A percentile compares a stretch with the other conserved stretches of the same genome.
These are phyloP conservation scores for Termitomyces sp. DNA, from an alignment of 768 basidiomycete genomes.

Conservation along the genomic window DNA sequence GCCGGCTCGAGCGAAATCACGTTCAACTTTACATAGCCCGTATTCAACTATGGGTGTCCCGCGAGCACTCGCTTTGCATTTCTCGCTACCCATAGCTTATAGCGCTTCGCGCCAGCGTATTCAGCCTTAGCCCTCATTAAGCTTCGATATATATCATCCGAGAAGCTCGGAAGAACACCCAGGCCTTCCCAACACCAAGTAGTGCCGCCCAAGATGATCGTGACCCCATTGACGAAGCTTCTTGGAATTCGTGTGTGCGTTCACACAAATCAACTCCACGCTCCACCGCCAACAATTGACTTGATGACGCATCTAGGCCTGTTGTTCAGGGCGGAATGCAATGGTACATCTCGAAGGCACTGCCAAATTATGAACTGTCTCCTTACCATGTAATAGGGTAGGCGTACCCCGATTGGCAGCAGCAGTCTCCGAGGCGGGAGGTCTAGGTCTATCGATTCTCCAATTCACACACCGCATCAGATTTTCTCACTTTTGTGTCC, in stretches of 20 bases:
- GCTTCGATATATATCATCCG: not conserved
- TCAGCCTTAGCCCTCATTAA: not conserved
- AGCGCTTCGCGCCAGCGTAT: not conserved
- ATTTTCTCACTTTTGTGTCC: slow-evolving; percentile 2
- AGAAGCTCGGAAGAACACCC: not conserved
- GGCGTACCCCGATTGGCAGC: slow-evolving; percentile 72
- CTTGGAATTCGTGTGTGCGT: slow-evolving; percentile 11
- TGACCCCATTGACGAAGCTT: slow-evolving; percentile 51
- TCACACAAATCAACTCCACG: not conserved
- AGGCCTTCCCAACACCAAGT: slow-evolving; percentile 8
- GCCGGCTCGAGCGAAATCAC: not conserved
- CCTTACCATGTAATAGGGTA: slow-evolving; percentile 55
- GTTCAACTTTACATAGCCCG: not conserved
- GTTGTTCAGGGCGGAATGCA: slow-evolving; percentile 91
- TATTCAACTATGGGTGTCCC: too few species aligned
- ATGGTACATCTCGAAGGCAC: slow-evolving; percentile 47
- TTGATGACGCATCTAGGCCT: slow-evolving; percentile 43
- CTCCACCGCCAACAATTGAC: not conserved
- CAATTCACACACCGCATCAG: not conserved
- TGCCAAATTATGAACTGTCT: not conserved
- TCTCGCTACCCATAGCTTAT: not conserved
- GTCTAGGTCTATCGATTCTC: slow-evolving; percentile 52
- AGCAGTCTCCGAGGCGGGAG: slow-evolving; percentile 82
- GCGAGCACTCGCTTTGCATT: not conserved
- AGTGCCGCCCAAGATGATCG: slow-evolving; percentile 31